phyloP scores from a whole-genome alignment of 148 eudicot species.

The Chenopodium suecicum region DNA sequence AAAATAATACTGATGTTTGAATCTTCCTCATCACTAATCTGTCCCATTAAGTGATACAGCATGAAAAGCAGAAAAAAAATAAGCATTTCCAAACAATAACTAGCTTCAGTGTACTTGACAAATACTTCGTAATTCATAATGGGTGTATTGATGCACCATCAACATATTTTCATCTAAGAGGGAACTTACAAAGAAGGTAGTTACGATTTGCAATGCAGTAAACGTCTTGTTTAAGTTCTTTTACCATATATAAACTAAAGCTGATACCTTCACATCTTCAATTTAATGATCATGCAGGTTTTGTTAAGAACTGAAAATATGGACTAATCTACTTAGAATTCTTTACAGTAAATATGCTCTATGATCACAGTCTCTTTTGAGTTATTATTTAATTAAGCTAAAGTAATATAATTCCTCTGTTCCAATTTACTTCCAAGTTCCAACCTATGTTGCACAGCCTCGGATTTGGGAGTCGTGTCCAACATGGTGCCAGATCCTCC shows the following conservation, averaged over 20 bases:
- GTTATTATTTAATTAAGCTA: no score
- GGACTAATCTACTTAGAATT: no score
- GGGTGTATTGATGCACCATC: not conserved
- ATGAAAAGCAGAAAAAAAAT: not conserved
- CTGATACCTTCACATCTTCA: constrained; percentile 6
- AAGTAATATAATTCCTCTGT: no score
- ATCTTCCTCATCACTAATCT: constrained; percentile 92
- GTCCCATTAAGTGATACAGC: constrained; percentile 4
- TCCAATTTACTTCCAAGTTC: no score
- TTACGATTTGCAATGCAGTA: not conserved
- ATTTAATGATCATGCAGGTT: not conserved
- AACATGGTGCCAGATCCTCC: no score
- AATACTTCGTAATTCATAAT: not conserved
- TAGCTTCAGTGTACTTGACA: not conserved
- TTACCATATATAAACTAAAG: not conserved
- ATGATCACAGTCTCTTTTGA: no score
- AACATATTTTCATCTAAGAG: not conserved
- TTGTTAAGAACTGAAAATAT: not conserved
- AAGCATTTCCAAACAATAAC: not conserved
- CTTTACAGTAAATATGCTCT: no score
- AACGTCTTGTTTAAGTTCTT: not conserved
- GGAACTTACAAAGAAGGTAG: not conserved
- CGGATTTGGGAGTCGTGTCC: no score
- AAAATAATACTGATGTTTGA: constrained; percentile 73
- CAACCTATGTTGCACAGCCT: no score